Base-by-base conservation (phyloP, 768 basidiomycete species). In the Megacollybia marginata region DNA sequence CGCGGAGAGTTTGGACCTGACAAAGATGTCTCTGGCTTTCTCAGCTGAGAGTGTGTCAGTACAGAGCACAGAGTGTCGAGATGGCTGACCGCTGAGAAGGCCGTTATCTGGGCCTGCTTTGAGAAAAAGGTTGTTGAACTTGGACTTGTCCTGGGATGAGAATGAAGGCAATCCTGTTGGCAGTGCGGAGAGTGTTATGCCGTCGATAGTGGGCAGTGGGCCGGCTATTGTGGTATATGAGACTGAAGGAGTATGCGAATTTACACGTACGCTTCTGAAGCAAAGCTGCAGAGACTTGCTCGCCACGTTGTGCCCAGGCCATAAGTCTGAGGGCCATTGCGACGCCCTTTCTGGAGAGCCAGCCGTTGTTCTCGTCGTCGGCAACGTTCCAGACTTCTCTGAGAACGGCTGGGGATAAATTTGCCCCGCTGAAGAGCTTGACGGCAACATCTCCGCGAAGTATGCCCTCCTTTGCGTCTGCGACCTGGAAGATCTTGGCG, bases 341-440 rank as follows among this genome's bases (percentile, higher is more conserved):
- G 57, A 92, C 89, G 42, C 89, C 88, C 61, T 90, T 93, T 55
- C 79, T 82, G 10, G 92, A 85, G 48, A 99, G 78, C 70, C 85
- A 92, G 2, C 96, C 96, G 53, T 89, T 89, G 72, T 97, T 94
- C 32, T 93, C 85, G 49, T 88, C 83, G 71, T 99, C 96, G 46
- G 92, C 85, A 51, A 98, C 70, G 52, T 73, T 79, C 95, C 96
- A 99, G 55, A 99, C 85, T 69, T 96, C 91, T 42, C 94, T 91
- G 54, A 99, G 82, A 33, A 78, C 75, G 15, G 76, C 70, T 9
- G 91, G 83, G 35, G 81, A 69, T 52, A 98, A 79, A 60, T 88
- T 84, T 48, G 94, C 85, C 50, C 88, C 85, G 52, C 80, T 75
- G 59, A 98, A 92, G 52, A 94, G 74, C 62, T 78, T 81, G 63